Evolutionary conservation across 345 rosid genomes (phyloP), one percentile per base, ranked within the genome.

Genomic region (Dipteronia dyeriana): DNA sequence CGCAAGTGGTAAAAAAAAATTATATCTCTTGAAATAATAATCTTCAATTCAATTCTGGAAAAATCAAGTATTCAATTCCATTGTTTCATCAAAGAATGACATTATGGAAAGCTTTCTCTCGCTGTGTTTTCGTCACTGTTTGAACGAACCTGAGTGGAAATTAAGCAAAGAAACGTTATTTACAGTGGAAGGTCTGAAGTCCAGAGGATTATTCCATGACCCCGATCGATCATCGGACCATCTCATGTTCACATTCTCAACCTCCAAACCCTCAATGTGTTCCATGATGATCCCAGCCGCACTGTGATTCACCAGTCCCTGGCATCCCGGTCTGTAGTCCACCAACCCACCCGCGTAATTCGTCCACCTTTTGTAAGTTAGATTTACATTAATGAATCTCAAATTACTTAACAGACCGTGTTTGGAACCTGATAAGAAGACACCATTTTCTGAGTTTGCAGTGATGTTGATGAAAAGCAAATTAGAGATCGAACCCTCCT

Each of bases 241-340:
- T 79, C 83, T 92, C 90, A 92, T 81, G 79, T 84, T 85, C 67
- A 95, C 97, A 80, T 92, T 92, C 67, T 91, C 88, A 68, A 91
- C 66, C 76, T 90, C 88, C 76, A 95, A 79, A 17, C 98, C 98
- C 70, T 91, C 80, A 29, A 95, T 87, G 79, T 93, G 85, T 61
- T 95, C 99, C 99, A 93, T 92, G 68, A 92, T 90, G 76, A 96
- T 90, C 80, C 99, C 95, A 3, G 97, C 88, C n/a, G 86, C 76
- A 76, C 84, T 75, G 79, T 92, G 98, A 14, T 87, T 85, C 49
- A 92, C 92, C 1, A 95, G 87, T 61, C 97, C 99, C 82, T 76
- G 88, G 83, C 98, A 95, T 68, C 98, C 98, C 0, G 97, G 99
- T 82, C 97, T 85, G 80, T 95, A 95, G 75, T 95, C 99, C 19